A percentile compares a stretch with the other conserved stretches of the same genome.
phyloP scores from a whole-genome alignment of 768 basidiomycete species.

The Podaxis sp. region DNA sequence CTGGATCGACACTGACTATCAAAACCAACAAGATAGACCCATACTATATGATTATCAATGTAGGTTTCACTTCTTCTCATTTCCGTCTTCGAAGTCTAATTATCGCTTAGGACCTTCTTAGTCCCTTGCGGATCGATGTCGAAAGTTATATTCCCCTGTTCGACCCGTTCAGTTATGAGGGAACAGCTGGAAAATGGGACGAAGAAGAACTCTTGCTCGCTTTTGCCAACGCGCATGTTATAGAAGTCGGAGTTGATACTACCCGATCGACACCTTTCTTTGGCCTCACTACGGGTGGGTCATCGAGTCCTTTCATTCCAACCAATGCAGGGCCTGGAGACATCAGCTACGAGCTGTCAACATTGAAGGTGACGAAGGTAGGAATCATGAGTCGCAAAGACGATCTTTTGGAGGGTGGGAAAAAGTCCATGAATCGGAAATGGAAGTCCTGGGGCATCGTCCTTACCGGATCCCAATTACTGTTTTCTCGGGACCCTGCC shows the following conservation, averaged over 20 bases:
- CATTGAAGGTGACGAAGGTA: constrained; percentile 73
- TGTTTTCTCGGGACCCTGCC: constrained; percentile 78
- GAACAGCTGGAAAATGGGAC: constrained; percentile 62
- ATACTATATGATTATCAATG: constrained; percentile 85
- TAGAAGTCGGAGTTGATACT: constrained; percentile 49
- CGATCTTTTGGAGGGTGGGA: constrained; percentile 72
- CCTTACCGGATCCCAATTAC: constrained; percentile 84
- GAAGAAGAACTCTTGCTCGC: constrained; percentile 58
- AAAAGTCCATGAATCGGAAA: constrained; percentile 71
- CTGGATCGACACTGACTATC: constrained; percentile 31
- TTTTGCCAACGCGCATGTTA: constrained; percentile 54
- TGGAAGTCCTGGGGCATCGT: constrained; percentile 87
- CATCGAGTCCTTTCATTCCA: constrained; percentile 1
- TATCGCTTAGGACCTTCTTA: constrained; percentile 52
- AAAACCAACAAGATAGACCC: constrained; percentile 79
- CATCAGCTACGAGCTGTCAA: constrained; percentile 26
- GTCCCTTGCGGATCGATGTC: constrained; percentile 65
- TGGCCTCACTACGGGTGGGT: constrained; percentile 27
- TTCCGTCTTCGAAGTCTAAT: constrained; percentile 3
- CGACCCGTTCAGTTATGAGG: constrained; percentile 67
- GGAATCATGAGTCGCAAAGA: constrained; percentile 82
- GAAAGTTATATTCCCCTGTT: constrained; percentile 49
- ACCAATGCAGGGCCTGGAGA: neutral
- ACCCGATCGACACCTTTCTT: constrained; percentile 32
- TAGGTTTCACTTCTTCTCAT: constrained; percentile 27